These are phyloP conservation scores for Backusella parvicylindrica DNA, from an alignment of 192 early-diverging fungal genomes.

Conservation along the genomic window DNA sequence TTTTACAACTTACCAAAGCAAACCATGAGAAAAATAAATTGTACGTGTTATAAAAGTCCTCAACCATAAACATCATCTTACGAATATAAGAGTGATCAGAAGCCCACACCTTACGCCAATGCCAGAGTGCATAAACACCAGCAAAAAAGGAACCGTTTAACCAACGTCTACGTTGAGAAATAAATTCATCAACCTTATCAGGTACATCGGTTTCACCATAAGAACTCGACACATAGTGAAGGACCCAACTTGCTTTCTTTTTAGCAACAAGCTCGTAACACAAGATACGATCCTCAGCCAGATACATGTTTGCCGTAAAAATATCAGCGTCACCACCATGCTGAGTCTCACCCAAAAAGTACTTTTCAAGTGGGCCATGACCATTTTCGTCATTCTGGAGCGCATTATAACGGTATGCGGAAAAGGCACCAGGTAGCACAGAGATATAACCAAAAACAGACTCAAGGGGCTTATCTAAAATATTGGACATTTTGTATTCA, in stretches of 20 bases:
- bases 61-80: conserved; percentile 60
- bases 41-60: conserved; percentile 64
- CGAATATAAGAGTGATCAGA: conserved; percentile 59
- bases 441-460: too few species aligned
- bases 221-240: conserved; percentile 66
- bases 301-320: conserved; percentile 61
- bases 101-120: conserved; percentile 59
- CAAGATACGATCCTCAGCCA: too few species aligned
- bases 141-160: conserved; percentile 85
- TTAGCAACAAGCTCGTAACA: conserved; percentile 80
- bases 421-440: conserved; percentile 84
- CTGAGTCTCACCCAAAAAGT: conserved; percentile 74
- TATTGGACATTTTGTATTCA: conserved; percentile 73
- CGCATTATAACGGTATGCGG: conserved; percentile 75
- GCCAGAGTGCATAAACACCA: conserved; percentile 59
- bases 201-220: conserved; percentile 80
- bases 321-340: conserved; percentile 52
- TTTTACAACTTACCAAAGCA: too few species aligned
- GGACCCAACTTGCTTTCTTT: conserved; percentile 56
- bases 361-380: conserved; percentile 60
- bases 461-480: conserved; percentile 82
- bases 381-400: conserved; percentile 53
- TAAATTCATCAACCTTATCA: conserved; percentile 64
- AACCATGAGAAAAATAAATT: conserved; percentile 65
- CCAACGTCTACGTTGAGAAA: conserved; percentile 78